phyloP scores from a whole-genome alignment of 306 rosid species.

The Cicer cuneatum region DNA sequence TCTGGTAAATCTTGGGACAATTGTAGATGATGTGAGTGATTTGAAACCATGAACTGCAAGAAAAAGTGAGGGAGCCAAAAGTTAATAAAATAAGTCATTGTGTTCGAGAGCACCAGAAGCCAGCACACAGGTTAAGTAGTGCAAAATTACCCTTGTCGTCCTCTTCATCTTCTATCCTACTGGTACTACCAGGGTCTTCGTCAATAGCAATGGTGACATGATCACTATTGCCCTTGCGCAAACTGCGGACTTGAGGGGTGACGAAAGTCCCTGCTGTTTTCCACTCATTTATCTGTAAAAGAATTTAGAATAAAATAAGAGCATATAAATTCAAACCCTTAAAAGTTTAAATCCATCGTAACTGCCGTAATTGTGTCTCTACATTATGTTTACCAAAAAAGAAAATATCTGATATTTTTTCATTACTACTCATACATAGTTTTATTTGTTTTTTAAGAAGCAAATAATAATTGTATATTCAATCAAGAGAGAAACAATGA shows the following conservation, averaged over 20 bases:
- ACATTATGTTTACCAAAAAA: slow-evolving; percentile 13
- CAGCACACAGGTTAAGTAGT: slow-evolving; percentile 18
- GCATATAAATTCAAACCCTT: slow-evolving; percentile 34
- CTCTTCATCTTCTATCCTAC: slow-evolving; percentile 86
- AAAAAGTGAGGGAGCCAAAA: slow-evolving; percentile 40
- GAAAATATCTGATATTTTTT: slow-evolving; percentile 3
- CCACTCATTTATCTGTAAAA: slow-evolving; percentile 71
- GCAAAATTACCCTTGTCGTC: slow-evolving; percentile 83
- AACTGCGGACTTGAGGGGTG: slow-evolving; percentile 94
- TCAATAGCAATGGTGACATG: slow-evolving; percentile 95
- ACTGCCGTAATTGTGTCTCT: slow-evolving; percentile 1
- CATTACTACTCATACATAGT: slow-evolving; percentile 12
- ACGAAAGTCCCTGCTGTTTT: slow-evolving; percentile 62
- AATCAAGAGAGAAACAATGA: slow-evolving; percentile 9
- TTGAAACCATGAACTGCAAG: slow-evolving; percentile 91
- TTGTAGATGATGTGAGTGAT: slow-evolving; percentile 83
- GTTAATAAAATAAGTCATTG: slow-evolving; percentile 20
- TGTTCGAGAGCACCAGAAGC: slow-evolving; percentile 15
- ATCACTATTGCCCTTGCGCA: slow-evolving; percentile 87
- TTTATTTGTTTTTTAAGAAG: slow-evolving; percentile 8
- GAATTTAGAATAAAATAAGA: slow-evolving; percentile 29
- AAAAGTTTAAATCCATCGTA: slow-evolving; percentile 17
- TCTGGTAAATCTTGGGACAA: slow-evolving; percentile 90
- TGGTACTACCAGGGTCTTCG: slow-evolving; percentile 69
- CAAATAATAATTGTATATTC: neutral